Evolutionary conservation across 257 asterid genomes (phyloP).

Genomic region (Forsythia suspensa): DNA sequence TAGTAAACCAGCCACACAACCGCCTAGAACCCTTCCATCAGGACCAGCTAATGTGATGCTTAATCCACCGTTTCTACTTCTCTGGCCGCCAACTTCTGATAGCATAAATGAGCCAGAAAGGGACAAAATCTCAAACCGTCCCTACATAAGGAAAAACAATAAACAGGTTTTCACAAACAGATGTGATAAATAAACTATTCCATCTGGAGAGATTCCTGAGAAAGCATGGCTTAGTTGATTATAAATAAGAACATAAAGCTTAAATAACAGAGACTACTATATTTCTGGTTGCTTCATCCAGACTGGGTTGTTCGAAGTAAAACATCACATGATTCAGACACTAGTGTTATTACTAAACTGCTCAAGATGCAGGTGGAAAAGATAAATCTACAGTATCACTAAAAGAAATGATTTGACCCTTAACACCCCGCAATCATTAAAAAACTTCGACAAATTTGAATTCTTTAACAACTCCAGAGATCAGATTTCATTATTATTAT

Average conservation of each 20-base stretch:
- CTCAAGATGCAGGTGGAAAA: not conserved
- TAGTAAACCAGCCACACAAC: conserved; percentile 66
- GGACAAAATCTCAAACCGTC: conserved; percentile 57
- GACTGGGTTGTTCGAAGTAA: conserved; percentile 4
- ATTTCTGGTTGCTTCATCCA: not conserved
- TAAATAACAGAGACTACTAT: not conserved
- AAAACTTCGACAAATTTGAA: conserved; percentile 2
- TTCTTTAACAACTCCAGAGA: conserved; percentile 5
- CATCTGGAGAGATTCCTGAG: conserved; percentile 7
- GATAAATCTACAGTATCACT: not conserved
- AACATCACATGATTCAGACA: conserved; percentile 5
- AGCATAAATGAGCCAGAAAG: conserved; percentile 62
- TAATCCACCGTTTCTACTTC: conserved; percentile 55
- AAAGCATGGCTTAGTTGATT: not conserved
- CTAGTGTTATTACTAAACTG: not conserved
- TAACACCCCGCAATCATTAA: not conserved
- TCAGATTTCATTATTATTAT: not conserved
- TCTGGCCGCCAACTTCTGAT: conserved; percentile 54
- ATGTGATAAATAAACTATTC: not conserved
- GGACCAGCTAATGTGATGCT: conserved; percentile 60
- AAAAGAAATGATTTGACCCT: not conserved
- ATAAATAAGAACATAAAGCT: not conserved
- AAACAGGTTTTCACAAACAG: conserved; percentile 4
- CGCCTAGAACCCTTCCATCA: conserved; percentile 69
- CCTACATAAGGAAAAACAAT: conserved; percentile 31